Evolutionary conservation across 2,329 filamentous ascomycete genomes (phyloP).

Genomic region (Phyllosticta citrichinensis): DNA sequence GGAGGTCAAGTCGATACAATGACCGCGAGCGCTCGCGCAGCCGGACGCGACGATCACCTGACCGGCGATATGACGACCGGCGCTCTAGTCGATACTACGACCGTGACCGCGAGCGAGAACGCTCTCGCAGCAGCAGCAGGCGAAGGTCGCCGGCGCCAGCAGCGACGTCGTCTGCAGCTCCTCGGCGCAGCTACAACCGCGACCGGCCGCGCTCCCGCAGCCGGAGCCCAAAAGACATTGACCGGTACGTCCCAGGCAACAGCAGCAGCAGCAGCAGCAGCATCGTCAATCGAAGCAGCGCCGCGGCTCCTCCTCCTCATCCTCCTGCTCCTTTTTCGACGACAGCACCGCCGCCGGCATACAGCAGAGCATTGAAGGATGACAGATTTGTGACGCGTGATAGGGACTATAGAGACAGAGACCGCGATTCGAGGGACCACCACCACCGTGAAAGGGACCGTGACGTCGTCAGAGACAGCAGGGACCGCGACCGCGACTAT

Average conservation of each 20-base stretch:
- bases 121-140: neutral
- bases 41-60: conserved; percentile 9
- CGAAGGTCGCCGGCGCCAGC: neutral
- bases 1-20: conserved; percentile 15
- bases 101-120: conserved; percentile 16
- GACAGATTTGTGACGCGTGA: conserved; percentile 14
- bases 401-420: conserved; percentile 21
- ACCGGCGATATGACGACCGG: no score
- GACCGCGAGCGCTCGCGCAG: conserved; percentile 15
- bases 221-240: conserved; percentile 28
- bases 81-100: no score
- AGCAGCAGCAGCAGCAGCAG: neutral
- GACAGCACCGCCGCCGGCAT: neutral
- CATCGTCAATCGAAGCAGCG: no score
- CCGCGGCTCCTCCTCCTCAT: neutral
- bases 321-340: neutral
- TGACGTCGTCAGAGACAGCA: neutral
- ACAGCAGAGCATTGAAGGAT: conserved; percentile 11
- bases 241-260: conserved; percentile 26
- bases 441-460: neutral
- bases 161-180: conserved; percentile 15
- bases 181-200: conserved; percentile 12
- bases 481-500: neutral
- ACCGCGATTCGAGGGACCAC: conserved; percentile 13
- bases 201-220: conserved; percentile 14